phyloP scores from a whole-genome alignment of 2,329 filamentous ascomycete species.

The Balansia obtecta region DNA sequence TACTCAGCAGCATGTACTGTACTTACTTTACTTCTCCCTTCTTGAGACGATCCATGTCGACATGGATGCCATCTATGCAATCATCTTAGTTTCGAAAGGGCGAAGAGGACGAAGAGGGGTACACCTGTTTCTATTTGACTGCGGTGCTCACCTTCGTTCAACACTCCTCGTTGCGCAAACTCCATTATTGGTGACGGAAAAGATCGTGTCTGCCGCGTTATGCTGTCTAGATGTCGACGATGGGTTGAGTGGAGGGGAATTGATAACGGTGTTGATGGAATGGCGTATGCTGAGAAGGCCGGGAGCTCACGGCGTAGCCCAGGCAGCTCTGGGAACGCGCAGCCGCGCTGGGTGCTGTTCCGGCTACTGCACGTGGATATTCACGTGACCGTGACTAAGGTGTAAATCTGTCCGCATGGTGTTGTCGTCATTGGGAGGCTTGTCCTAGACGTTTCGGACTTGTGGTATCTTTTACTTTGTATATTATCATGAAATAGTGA shows the following conservation, averaged over 20 bases:
- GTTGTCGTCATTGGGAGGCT: too few relatives aligned
- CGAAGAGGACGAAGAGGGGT: background rate
- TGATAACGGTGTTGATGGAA: constrained; percentile 13
- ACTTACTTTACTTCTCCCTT: constrained; percentile 96
- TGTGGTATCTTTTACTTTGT: too few relatives aligned
- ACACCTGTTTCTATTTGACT: background rate
- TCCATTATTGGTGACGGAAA: constrained; percentile 35
- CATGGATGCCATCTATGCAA: constrained; percentile 83
- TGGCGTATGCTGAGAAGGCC: constrained; percentile 17
- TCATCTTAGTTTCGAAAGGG: background rate
- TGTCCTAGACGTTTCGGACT: too few relatives aligned
- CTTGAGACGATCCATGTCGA: constrained; percentile 98
- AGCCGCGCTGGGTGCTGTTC: constrained; percentile 16
- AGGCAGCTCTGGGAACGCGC: constrained; percentile 36
- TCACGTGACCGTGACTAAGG: constrained; percentile 11
- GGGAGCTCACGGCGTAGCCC: constrained; percentile 26
- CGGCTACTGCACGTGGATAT: constrained; percentile 6
- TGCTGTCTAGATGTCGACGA: background rate
- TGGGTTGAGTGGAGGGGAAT: constrained; percentile 2
- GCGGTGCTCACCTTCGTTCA: constrained; percentile 45
- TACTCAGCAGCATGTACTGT: constrained; percentile 18
- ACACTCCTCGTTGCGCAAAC: constrained; percentile 47
- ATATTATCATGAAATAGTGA: too few relatives aligned
- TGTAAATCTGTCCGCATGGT: too few relatives aligned
- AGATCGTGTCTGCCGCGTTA: background rate